Base-by-base conservation (phyloP, 495 filamentous ascomycete species). In the Neurospora hispaniola region DNA sequence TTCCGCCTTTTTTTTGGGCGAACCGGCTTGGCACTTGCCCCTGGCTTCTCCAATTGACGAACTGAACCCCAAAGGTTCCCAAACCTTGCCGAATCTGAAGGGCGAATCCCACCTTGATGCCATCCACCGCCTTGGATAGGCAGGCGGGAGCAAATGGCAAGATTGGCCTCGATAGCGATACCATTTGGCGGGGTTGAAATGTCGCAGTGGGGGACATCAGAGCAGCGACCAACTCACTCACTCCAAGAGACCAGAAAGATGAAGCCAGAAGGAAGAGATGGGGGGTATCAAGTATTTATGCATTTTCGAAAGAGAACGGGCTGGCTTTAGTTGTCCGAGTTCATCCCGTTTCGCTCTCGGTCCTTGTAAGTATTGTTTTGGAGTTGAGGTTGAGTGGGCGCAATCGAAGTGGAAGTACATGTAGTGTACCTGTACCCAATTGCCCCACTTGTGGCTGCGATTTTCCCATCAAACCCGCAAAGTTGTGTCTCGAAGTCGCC, bases 21-120 rank as follows among this genome's bases (percentile, higher is more conserved):
- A 42, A 42, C 31, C n/a, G 38, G 69, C 69, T 66, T 66, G 54
- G 54, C 27, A 35, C 54, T 66, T 35, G 6, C 27, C 35, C 42
- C 54, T 43, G 70, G 44, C 69, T 70, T 73, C 42, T 74, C 74
- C 73, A 70, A 48, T 74, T 75, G 10, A 71, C 69, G 44, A 27
- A 54, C 69, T 59, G 44, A 27, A 54, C 69, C 72, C 74, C 74
- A 35, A 62, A 62, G 54, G 54, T 62, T 62, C 54, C 54, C 54
- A 62, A 31, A 27, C 27, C 48, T 59, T 59, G 48, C 48, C 23
- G 70, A 62, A 43, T 38, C 43, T 23, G 43, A 70, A 31, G 39
- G 59, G 12, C 70, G 14, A 31, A 69, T 40, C 27, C 35, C 23
- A 59, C 31, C 48, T 38, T 72, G 7, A 27, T 23, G 43, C 27